Evolutionary conservation across 768 basidiomycete genomes (phyloP).

Genomic region (Roridomyces roridus): DNA sequence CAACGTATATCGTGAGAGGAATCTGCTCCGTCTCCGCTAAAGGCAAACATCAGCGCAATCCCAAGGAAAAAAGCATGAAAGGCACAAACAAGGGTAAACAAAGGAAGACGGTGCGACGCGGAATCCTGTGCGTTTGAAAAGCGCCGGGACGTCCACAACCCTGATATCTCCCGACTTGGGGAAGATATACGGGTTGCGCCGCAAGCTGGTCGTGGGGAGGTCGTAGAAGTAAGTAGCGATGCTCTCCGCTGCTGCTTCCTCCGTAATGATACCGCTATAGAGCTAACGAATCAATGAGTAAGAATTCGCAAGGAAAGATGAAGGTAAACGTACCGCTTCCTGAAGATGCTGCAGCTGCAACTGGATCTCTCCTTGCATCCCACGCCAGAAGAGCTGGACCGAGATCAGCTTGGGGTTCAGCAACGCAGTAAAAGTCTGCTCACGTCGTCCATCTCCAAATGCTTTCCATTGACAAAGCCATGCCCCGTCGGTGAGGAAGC

Average conservation of each 20-base stretch:
- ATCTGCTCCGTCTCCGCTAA: constrained; percentile 39
- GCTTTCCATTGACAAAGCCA: constrained; percentile 90
- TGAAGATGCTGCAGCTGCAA: constrained; percentile 73
- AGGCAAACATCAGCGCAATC: background rate
- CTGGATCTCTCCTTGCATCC: constrained; percentile 64
- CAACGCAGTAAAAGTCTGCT: too few relatives aligned
- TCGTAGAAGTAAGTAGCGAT: constrained; percentile 89
- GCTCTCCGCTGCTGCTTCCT: constrained; percentile 52
- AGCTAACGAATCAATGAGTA: constrained; percentile 50
- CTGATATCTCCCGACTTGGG: constrained; percentile 52
- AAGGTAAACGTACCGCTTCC: constrained; percentile 73
- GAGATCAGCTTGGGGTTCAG: background rate
- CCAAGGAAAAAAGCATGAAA: too few relatives aligned
- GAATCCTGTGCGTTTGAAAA: constrained; percentile 58
- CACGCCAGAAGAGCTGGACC: constrained; percentile 69
- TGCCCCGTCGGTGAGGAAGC: constrained; percentile 57
- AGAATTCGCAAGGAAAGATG: too few relatives aligned
- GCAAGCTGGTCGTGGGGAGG: constrained; percentile 70
- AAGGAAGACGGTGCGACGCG: constrained; percentile 53
- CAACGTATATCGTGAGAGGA: constrained; percentile 62
- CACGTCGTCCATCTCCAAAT: constrained; percentile 72
- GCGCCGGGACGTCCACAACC: constrained; percentile 60
- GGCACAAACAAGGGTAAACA: constrained; percentile 72
- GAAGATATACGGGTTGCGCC: constrained; percentile 81
- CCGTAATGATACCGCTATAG: constrained; percentile 59